A percentile compares a stretch with the other conserved stretches of the same genome.
phyloP scores from a whole-genome alignment of 176 grass and related monocot genomes.

The Eragrostis nindensis region DNA sequence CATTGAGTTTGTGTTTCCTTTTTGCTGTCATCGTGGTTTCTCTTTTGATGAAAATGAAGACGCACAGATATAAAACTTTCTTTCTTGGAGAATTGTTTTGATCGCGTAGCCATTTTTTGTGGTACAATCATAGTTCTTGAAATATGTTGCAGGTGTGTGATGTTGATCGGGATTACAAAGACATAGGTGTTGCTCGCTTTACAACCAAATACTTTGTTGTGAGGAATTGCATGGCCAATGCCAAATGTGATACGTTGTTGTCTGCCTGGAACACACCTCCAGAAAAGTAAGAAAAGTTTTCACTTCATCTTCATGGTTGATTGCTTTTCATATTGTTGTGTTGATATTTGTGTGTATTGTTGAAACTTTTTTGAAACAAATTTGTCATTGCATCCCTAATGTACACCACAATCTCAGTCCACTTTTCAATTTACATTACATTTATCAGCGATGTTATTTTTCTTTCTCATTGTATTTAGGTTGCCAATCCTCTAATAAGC shows the following conservation, averaged over 20 bases:
- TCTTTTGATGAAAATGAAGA: not conserved
- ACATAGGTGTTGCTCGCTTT: conserved; percentile 88
- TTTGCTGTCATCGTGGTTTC: conserved; percentile 27
- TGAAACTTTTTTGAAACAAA: not conserved
- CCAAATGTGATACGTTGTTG: conserved; percentile 91
- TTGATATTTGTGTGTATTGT: not conserved
- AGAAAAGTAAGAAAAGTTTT: conserved; percentile 76
- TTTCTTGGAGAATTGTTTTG: conserved; percentile 11
- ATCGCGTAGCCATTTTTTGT: conserved; percentile 20
- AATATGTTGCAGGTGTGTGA: conserved; percentile 71
- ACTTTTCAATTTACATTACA: conserved; percentile 4
- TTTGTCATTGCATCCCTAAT: not conserved
- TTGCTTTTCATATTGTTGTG: not conserved
- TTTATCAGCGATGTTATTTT: too few relatives aligned
- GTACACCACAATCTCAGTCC: not conserved
- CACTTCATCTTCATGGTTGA: not conserved
- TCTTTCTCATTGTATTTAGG: not conserved
- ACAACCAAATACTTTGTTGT: conserved; percentile 96
- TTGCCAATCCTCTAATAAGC: not conserved
- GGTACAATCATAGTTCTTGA: conserved; percentile 19
- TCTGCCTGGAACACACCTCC: conserved; percentile 96
- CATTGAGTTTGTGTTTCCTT: conserved; percentile 13
- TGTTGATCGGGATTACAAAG: conserved; percentile 99
- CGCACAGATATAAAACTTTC: not conserved
- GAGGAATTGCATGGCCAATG: conserved; percentile 86